Conservation (phyloP, 2,329 filamentous ascomycete genomes). For the Ilyonectria robusta region DNA sequence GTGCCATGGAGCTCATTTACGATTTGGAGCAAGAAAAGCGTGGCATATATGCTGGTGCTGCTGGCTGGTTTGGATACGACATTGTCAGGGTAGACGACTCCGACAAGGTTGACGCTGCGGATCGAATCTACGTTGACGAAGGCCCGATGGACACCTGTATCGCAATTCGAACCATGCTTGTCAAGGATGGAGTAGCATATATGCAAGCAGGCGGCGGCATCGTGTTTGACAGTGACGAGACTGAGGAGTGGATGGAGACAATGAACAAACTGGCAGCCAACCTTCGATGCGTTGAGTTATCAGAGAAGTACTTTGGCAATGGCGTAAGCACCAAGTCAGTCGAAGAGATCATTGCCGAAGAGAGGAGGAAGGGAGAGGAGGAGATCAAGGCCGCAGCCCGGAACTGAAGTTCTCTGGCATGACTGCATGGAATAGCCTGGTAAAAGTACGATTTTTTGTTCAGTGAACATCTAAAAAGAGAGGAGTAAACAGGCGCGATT, state of each 20-base stretch:
- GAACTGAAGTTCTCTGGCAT: constrained; percentile 2
- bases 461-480: neutral
- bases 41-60: constrained; percentile 94
- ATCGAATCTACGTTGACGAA: constrained; percentile 62
- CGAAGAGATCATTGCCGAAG: constrained; percentile 46
- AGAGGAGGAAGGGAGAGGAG: constrained; percentile 47
- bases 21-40: constrained; percentile 95
- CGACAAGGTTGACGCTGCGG: constrained; percentile 51
- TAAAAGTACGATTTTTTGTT: neutral
- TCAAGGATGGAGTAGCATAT: constrained; percentile 93
- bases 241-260: constrained; percentile 95
- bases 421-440: neutral
- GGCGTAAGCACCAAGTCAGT: constrained; percentile 45
- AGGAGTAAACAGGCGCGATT: neutral
- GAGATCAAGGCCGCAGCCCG: constrained; percentile 39
- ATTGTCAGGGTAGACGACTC: constrained; percentile 74
- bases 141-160: constrained; percentile 93
- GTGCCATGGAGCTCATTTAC: constrained; percentile 96
- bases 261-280: constrained; percentile 86
- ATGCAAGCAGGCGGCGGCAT: constrained; percentile 92
- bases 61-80: constrained; percentile 95
- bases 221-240: constrained; percentile 91
- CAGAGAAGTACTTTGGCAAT: constrained; percentile 46
- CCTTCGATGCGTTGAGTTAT: constrained; percentile 47
- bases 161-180: constrained; percentile 90